Conservation (phyloP, 345 rosid genomes). For the Gossypium rotundifolium region DNA sequence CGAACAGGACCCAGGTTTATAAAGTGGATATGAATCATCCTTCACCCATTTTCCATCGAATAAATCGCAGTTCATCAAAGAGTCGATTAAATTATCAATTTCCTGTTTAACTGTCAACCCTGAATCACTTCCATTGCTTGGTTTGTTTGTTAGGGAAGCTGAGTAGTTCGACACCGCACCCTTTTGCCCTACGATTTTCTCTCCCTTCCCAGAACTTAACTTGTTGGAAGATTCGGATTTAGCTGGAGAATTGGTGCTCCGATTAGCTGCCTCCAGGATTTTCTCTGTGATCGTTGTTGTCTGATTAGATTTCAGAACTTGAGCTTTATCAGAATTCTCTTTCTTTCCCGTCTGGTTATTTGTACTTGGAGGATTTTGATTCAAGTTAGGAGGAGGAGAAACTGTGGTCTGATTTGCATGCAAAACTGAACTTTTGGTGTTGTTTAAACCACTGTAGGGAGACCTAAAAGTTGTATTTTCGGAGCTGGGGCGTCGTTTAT, state of each 20-base stretch:
- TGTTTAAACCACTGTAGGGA: constrained; percentile 7
- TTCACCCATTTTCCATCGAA: constrained; percentile 82
- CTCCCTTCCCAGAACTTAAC: constrained; percentile 17
- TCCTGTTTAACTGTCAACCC: constrained; percentile 28
- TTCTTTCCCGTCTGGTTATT: neutral
- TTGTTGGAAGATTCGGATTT: constrained; percentile 14
- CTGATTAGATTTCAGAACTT: constrained; percentile 23
- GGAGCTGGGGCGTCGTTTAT: constrained; percentile 18
- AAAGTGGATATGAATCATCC: constrained; percentile 90
- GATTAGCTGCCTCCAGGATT: constrained; percentile 9
- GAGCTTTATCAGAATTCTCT: constrained; percentile 3
- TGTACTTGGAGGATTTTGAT: neutral
- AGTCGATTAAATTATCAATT: constrained; percentile 36
- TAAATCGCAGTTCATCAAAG: constrained; percentile 60
- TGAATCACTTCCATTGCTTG: constrained; percentile 29
- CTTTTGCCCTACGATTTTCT: constrained; percentile 17
- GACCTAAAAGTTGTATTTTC: constrained; percentile 16
- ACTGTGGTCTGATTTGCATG: constrained; percentile 3
- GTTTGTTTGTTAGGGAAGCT: constrained; percentile 22
- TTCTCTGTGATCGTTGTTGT: constrained; percentile 21
- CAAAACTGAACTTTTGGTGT: constrained; percentile 13
- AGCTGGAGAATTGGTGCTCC: constrained; percentile 14
- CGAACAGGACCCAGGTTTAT: constrained; percentile 82
- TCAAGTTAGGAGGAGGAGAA: constrained; percentile 8
- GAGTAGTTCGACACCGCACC: constrained; percentile 32